phyloP scores from a whole-genome alignment of 345 rosid genomes.

The Salix viminalis region DNA sequence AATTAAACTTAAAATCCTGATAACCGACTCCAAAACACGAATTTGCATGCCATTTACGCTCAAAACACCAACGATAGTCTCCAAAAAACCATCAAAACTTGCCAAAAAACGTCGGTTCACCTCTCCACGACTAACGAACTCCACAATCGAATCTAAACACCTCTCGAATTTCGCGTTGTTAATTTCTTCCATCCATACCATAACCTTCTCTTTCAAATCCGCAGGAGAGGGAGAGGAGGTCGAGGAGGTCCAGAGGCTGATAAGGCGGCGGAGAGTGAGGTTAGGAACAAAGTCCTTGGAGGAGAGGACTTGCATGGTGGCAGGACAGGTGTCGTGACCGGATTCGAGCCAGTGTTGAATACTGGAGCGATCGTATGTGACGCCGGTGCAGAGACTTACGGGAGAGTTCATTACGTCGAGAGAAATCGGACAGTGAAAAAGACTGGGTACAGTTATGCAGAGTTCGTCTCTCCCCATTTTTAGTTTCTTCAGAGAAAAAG shows the following conservation, averaged over 20 bases:
- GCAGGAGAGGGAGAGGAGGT: neutral
- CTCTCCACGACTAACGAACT: slow-evolving; percentile 5
- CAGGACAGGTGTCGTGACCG: slow-evolving; percentile 31
- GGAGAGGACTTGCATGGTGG: slow-evolving; percentile 29
- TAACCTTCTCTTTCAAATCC: slow-evolving; percentile 3
- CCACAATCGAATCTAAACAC: slow-evolving; percentile 3
- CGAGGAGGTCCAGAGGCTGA: slow-evolving; percentile 16
- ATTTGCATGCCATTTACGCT: neutral
- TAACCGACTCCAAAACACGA: slow-evolving; percentile 3
- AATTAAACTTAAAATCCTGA: slow-evolving; percentile 11
- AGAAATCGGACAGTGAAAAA: slow-evolving; percentile 27
- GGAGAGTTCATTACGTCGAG: slow-evolving; percentile 30
- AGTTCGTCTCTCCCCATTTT: slow-evolving; percentile 29
- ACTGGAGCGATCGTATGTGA: slow-evolving; percentile 31
- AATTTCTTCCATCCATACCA: slow-evolving; percentile 13
- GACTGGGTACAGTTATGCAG: slow-evolving; percentile 19
- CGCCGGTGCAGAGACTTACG: slow-evolving; percentile 28
- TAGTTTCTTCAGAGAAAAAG: neutral
- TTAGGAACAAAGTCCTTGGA: slow-evolving; percentile 25
- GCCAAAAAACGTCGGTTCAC: slow-evolving; percentile 7
- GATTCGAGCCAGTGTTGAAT: slow-evolving; percentile 28
- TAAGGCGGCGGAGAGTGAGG: slow-evolving; percentile 26
- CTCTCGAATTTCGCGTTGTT: slow-evolving; percentile 1
- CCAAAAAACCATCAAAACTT: slow-evolving; percentile 8
- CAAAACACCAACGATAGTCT: slow-evolving; percentile 12